Evolutionary conservation across 768 basidiomycete genomes (phyloP).

Genomic region (Pseudohyphozyma bogoriensis): DNA sequence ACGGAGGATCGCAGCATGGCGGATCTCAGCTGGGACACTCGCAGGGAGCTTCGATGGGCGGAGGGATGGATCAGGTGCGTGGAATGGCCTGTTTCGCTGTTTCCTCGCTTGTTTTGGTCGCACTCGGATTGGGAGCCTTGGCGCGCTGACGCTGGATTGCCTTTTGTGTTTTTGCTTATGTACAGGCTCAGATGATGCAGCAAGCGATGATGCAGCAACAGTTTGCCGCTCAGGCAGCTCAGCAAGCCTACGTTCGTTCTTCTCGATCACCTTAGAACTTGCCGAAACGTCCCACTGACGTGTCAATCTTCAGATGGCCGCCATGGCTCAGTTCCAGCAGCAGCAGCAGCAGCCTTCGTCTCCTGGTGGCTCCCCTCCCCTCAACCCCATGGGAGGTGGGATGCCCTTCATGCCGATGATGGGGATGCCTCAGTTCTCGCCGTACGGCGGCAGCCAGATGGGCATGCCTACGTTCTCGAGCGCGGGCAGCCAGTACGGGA

Average conservation of each 20-base stretch:
- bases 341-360: not conserved
- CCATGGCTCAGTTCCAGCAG: constrained; percentile 20
- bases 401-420: constrained; percentile 7
- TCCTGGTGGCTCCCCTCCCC: not conserved
- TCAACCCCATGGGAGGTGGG: constrained; percentile 12
- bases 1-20: constrained; percentile 32
- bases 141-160: no score
- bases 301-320: constrained; percentile 6
- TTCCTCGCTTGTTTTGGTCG: constrained; percentile 43
- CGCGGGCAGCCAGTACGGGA: not conserved
- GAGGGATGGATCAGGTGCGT: constrained; percentile 43
- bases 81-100: constrained; percentile 40
- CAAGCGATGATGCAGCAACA: constrained; percentile 58
- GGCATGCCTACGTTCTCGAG: not conserved
- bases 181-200: constrained; percentile 51
- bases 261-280: not conserved
- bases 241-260: constrained; percentile 10
- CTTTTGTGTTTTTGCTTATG: no score
- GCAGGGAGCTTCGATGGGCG: constrained; percentile 7
- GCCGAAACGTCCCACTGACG: not conserved
- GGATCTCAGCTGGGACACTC: constrained; percentile 45
- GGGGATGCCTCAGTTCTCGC: not conserved
- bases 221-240: constrained; percentile 48
- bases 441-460: no score
- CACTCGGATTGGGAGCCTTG: not conserved